Base-by-base conservation (phyloP, 1,139 yeast species). In the Fermentozyma sake region DNA sequence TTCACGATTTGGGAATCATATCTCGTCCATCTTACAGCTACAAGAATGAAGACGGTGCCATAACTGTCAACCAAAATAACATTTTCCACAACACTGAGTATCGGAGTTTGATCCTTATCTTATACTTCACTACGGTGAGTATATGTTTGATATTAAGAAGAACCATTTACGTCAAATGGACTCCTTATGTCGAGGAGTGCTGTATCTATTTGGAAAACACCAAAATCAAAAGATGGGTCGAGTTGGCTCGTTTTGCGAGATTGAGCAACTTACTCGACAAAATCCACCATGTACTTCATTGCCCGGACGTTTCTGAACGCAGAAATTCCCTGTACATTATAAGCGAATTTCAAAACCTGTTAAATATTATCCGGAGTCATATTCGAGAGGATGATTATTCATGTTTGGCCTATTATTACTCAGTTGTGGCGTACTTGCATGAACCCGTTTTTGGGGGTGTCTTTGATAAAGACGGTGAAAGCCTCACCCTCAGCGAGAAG, bases 1-100 rank as follows among this genome's bases (percentile, higher is more conserved):
- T 83, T 2, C 80, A 76, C 38, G 96, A 87, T 48, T 53, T 86
- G 33, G 95, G 95, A 0, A 66, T 85, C 6, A 74, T 77, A n/a
- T 69, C 72, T 3, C 52, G 69, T 20, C 67, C 76, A 0, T 55
- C 53, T 21, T 64, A 53, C 40, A 35, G 38, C 6, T 61, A 56
- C 30, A 57, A 55, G 26, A 53, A 48, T 14, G 69, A 66, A 28
- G 64, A 64, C 2, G 44, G 60, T 1, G 52, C 61, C 8, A 22
- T 28, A 18, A 22, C 29, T 20, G 24, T 30, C n/a, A 26, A 28
- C 20, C 10, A 12, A 14, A 10, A 8, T 5, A 7, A 11, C 20
- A 8, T 17, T 7, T 15, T 18, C 10, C 23, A 18, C 13, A 22
- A 26, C 18, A 12, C 56, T 7, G 76, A 70, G 33, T 59, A 64